phyloP scores from a whole-genome alignment of 805 yeast species.

The Ogataea parapolymorpha region DNA sequence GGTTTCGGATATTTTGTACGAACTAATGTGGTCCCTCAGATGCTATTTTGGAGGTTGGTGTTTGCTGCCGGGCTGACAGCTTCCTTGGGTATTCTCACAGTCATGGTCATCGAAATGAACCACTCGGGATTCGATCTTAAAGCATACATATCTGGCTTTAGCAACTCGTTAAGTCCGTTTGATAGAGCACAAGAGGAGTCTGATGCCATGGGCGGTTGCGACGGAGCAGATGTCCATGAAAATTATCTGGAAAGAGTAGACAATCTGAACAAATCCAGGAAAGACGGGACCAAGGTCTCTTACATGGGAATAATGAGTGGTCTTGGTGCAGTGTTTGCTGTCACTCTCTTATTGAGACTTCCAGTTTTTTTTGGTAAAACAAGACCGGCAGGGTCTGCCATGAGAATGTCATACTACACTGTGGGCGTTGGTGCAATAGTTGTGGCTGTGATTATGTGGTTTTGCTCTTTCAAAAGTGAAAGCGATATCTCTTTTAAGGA shows the following conservation, averaged over 20 bases:
- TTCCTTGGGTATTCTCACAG: conserved; percentile 44
- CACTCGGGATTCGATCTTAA: conserved; percentile 39
- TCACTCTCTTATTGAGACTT: conserved; percentile 50
- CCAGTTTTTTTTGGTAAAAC: conserved; percentile 47
- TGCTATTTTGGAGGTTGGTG: conserved; percentile 48
- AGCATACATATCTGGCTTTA: background rate
- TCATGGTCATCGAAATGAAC: conserved; percentile 46
- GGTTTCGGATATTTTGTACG: conserved; percentile 46
- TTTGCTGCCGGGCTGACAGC: conserved; percentile 62
- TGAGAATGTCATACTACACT: conserved; percentile 46
- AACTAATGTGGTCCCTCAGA: conserved; percentile 43
- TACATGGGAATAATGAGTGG: conserved; percentile 62
- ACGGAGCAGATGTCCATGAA: background rate
- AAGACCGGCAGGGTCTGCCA: conserved; percentile 40
- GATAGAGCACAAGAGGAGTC: too few relatives aligned
- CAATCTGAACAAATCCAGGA: conserved; percentile 24
- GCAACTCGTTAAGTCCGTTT: too few relatives aligned
- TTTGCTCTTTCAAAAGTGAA: conserved; percentile 39
- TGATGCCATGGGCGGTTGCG: background rate
- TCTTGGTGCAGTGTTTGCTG: conserved; percentile 65
- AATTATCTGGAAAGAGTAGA: conserved; percentile 17
- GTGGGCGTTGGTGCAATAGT: conserved; percentile 43
- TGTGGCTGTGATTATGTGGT: conserved; percentile 35
- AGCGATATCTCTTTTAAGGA: conserved; percentile 32
- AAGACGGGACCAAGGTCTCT: conserved; percentile 57